Base-by-base conservation (phyloP, 1,284 basidiomycete species). In the Thecaphora frezii region DNA sequence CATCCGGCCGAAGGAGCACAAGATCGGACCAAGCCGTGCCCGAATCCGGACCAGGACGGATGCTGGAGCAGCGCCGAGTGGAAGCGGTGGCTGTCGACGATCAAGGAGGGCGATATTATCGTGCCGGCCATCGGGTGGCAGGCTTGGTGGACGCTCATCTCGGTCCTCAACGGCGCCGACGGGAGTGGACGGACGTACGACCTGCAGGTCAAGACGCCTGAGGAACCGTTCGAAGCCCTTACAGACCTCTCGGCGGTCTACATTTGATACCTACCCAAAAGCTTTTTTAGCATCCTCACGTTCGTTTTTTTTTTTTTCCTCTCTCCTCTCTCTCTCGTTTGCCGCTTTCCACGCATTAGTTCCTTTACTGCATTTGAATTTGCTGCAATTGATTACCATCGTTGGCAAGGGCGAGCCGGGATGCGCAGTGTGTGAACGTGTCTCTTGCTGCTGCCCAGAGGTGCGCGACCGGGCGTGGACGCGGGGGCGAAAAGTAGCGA, bases 61-160 rank as follows among this genome's bases (percentile, higher is more conserved):
- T 64, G 60, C 1, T 76, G 72, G 66, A 48, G 57, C 36, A 47
- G 66, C 5, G 38, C 48, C n/a, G 51, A 40, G 24, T 77, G 75
- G 75, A 55, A 54, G 28, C 36, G 42, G 13, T 76, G 74, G 74
- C 65, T 76, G 23, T 40, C 43, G 4, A 51, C 53, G 25, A 53
- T 76, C 16, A 33, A 45, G 0, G 71, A 67, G 38, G 74, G 74
- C 16, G 54, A 74, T 19, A 69, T 76, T 24, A 62, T 76, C 22
- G 60, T 64, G 37, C 72, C 71, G 1, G 71, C 74, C 2, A 55
- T 77, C 10, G 53, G 63, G 10, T 74, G 67, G 70, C 75, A 77
- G 58, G 74, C 74, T 1, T 77, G 75, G 75, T 77, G 75, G 75
- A 71, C 73, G 21, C 54, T 76, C 41, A 75, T 77, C 25, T 62